phyloP scores from a whole-genome alignment of 2,329 filamentous ascomycete genomes.

The Fusarium goolgardi region DNA sequence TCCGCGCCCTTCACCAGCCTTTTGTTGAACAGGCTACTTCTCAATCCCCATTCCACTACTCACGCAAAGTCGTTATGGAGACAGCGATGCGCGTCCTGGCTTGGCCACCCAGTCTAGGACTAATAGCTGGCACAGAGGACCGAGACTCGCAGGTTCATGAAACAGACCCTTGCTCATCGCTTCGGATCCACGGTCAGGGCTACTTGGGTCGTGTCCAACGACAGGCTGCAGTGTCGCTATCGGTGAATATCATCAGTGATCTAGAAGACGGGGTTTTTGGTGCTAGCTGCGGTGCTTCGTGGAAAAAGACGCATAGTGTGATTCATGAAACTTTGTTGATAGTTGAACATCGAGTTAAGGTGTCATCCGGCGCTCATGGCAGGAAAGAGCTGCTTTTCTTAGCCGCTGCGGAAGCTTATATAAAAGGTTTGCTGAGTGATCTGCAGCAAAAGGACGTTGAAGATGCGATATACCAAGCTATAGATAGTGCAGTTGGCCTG shows the following conservation, averaged over 20 bases:
- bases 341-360: neutral
- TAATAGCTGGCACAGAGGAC: neutral
- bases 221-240: neutral
- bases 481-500: neutral
- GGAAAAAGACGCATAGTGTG: neutral
- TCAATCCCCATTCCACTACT: neutral
- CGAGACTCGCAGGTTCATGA: neutral
- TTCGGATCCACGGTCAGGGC: neutral
- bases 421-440: neutral
- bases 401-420: neutral
- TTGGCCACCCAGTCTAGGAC: neutral
- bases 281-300: neutral
- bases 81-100: neutral
- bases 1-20: neutral
- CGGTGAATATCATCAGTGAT: neutral
- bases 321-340: neutral
- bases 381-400: neutral
- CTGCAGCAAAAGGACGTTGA: neutral
- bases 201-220: neutral
- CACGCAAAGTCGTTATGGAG: neutral
- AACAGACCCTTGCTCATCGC: neutral
- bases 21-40: neutral
- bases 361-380: neutral
- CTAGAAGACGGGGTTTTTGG: neutral
- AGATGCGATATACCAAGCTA: neutral